Evolutionary conservation across 1,284 basidiomycete species (phyloP).

Genomic region (Cystobasidiaceae sp.): DNA sequence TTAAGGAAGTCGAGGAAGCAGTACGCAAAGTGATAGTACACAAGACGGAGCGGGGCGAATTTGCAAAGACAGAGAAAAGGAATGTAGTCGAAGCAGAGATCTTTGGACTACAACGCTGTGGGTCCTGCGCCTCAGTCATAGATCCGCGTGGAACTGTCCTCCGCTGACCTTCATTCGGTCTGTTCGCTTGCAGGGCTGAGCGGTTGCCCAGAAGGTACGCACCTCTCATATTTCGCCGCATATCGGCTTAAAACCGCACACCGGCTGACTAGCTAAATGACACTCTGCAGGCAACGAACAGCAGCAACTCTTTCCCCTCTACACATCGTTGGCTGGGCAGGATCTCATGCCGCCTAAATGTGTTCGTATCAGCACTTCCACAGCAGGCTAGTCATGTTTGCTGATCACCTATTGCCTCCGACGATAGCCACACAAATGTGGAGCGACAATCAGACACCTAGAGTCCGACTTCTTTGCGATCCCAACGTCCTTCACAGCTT

Average conservation of each 20-base stretch:
- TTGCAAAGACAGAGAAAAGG: not conserved
- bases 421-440: conserved; percentile 67
- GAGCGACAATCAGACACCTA: conserved; percentile 55
- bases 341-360: conserved; percentile 42
- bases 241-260: too few species aligned
- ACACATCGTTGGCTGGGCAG: conserved; percentile 63
- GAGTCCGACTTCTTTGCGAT: conserved; percentile 75
- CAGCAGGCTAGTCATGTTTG: not conserved
- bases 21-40: not conserved
- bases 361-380: not conserved
- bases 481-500: conserved; percentile 65
- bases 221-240: conserved; percentile 30
- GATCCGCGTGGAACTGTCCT: too few species aligned
- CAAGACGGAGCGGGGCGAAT: not conserved
- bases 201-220: conserved; percentile 75
- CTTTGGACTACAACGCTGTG: conserved; percentile 27
- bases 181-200: conserved; percentile 79
- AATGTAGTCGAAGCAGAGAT: conserved; percentile 9
- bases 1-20: conserved; percentile 26
- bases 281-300: conserved; percentile 59
- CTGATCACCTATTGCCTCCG: conserved; percentile 38
- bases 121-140: not conserved
- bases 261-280: not conserved
- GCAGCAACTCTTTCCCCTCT: conserved; percentile 75
- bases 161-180: too few species aligned